A percentile compares a stretch with the other conserved stretches of the same genome.
phyloP scores from a whole-genome alignment of 192 early-diverging fungal genomes.

The Podila epicladia region DNA sequence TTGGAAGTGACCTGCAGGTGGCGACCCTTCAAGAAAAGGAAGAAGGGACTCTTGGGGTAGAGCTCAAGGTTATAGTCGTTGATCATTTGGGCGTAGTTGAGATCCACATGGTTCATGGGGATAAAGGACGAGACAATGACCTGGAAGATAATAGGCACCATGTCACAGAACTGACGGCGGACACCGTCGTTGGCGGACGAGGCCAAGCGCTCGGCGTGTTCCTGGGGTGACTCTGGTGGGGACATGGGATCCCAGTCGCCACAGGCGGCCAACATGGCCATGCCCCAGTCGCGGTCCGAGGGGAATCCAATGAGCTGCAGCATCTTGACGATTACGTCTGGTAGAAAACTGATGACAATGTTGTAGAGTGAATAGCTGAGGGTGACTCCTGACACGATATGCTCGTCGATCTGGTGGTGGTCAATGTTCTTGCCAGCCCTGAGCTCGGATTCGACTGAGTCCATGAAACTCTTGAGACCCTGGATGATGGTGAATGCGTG shows the following conservation, averaged over 20 bases:
- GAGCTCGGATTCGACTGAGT: constrained; percentile 59
- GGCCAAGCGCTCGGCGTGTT: constrained; percentile 44
- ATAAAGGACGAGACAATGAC: constrained; percentile 76
- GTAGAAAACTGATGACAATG: constrained; percentile 80
- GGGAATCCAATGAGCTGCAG: constrained; percentile 88
- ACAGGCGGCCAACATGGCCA: constrained; percentile 75
- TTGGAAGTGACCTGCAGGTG: constrained; percentile 65
- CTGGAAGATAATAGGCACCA: constrained; percentile 78
- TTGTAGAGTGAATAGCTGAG: constrained; percentile 84
- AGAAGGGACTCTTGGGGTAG: constrained; percentile 78
- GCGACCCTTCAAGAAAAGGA: constrained; percentile 75
- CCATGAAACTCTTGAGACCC: constrained; percentile 60
- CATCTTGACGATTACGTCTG: constrained; percentile 73
- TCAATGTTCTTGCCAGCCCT: constrained; percentile 55
- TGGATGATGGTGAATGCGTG: constrained; percentile 73
- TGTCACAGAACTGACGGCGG: constrained; percentile 82
- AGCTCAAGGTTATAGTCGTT: constrained; percentile 61
- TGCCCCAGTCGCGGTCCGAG: constrained; percentile 78
- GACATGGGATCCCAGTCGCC: constrained; percentile 72
- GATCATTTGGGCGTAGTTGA: constrained; percentile 69
- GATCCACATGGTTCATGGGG: constrained; percentile 72
- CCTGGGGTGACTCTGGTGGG: constrained; percentile 29
- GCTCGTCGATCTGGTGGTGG: constrained; percentile 74
- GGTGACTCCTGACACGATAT: constrained; percentile 84
- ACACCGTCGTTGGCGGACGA: constrained; percentile 65